phyloP scores from a whole-genome alignment of 441 rosid species.

The Capsella rubella region DNA sequence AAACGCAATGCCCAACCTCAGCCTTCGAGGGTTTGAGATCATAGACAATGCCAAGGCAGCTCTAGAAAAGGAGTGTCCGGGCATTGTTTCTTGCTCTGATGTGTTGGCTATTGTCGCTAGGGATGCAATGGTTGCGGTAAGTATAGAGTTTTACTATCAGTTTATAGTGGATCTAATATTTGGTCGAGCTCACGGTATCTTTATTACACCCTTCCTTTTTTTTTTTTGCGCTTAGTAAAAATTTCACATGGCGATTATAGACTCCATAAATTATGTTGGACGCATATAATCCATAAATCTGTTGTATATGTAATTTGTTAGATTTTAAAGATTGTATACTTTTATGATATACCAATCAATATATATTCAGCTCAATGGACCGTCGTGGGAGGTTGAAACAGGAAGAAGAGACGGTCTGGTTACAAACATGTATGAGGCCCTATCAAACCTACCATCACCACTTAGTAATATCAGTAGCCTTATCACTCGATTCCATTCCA shows the following conservation, averaged over 20 bases:
- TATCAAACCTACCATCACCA: slow-evolving; percentile 56
- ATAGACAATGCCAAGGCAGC: slow-evolving; percentile 61
- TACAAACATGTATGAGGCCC: slow-evolving; percentile 50
- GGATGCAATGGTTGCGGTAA: slow-evolving; percentile 66
- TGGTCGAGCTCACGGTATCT: background rate
- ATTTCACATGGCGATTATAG: background rate
- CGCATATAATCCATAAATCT: background rate
- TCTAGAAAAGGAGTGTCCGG: slow-evolving; percentile 59
- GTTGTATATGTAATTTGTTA: background rate
- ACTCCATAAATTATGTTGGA: background rate
- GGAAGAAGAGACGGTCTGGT: slow-evolving; percentile 76
- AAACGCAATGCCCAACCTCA: slow-evolving; percentile 58
- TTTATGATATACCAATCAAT: background rate
- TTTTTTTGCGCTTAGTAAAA: background rate
- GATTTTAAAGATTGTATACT: background rate
- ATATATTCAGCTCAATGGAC: slow-evolving; percentile 32
- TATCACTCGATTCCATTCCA: slow-evolving; percentile 37
- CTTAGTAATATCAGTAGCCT: slow-evolving; percentile 52
- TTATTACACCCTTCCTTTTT: background rate
- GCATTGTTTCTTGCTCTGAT: slow-evolving; percentile 77
- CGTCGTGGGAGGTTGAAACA: slow-evolving; percentile 64
- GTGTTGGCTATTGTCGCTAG: slow-evolving; percentile 63
- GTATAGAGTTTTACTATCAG: background rate
- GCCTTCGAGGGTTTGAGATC: slow-evolving; percentile 53
- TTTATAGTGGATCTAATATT: background rate